Percentiles rank a stretch among this genome's conserved stretches.
Conservation (phyloP, 306 rosid genomes). For the Betula pendula region DNA sequence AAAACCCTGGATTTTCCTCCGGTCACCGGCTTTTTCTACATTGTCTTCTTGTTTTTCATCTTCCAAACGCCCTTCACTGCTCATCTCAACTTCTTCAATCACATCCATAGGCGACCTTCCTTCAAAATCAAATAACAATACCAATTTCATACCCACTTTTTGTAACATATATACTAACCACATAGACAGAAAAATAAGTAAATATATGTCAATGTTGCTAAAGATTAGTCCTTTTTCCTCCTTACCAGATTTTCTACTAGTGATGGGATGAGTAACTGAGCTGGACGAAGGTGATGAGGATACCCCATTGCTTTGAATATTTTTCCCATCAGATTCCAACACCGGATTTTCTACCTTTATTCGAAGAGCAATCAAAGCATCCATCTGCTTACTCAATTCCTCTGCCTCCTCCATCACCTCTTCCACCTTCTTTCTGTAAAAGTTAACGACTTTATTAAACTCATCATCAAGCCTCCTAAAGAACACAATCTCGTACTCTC, state of each 20-base stretch:
- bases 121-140: constrained; percentile 4
- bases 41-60: constrained; percentile 29
- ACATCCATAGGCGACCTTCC: constrained; percentile 46
- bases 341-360: constrained; percentile 58
- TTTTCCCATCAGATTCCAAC: constrained; percentile 25
- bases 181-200: background rate
- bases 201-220: background rate
- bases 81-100: constrained; percentile 68
- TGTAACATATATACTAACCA: too few relatives aligned
- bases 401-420: constrained; percentile 60
- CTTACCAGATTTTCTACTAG: constrained; percentile 43
- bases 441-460: constrained; percentile 65
- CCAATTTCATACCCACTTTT: too few relatives aligned
- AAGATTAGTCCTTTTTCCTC: background rate
- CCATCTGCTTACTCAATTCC: constrained; percentile 73
- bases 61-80: constrained; percentile 26
- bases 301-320: constrained; percentile 23
- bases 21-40: constrained; percentile 14
- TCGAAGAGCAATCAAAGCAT: constrained; percentile 63
- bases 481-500: constrained; percentile 52
- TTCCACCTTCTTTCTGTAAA: constrained; percentile 55
- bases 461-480: constrained; percentile 66
- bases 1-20: constrained; percentile 16
- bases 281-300: constrained; percentile 28
- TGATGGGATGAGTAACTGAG: constrained; percentile 22